Conservation (phyloP, 495 filamentous ascomycete species). For the Cenococcum geophilum region DNA sequence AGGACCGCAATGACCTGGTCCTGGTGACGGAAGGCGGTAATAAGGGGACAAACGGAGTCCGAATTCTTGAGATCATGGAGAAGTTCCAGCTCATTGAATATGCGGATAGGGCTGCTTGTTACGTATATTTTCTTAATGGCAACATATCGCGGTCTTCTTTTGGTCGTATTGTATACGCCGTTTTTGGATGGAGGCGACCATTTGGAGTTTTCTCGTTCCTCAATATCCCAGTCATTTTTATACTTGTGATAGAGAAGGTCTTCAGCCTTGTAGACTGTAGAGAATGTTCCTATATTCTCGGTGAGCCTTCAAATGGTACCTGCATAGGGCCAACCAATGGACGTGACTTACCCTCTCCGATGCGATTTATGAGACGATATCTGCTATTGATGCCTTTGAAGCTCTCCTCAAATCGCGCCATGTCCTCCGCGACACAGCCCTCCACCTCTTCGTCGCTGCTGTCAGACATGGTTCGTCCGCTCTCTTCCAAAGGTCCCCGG, state of each 20-base stretch:
- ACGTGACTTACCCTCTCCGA: slow-evolving; percentile 73
- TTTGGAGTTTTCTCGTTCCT: slow-evolving; percentile 54
- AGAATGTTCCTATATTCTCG: slow-evolving; percentile 71
- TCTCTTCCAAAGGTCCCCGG: slow-evolving; percentile 39
- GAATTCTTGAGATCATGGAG: slow-evolving; percentile 84
- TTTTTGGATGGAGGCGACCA: slow-evolving; percentile 54
- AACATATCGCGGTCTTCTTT: slow-evolving; percentile 61
- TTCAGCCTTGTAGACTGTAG: slow-evolving; percentile 97
- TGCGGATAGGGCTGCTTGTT: slow-evolving; percentile 84
- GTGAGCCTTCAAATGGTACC: slow-evolving; percentile 1
- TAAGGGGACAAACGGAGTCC: slow-evolving; percentile 80
- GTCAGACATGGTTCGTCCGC: slow-evolving; percentile 34
- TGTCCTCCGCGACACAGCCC: slow-evolving; percentile 70
- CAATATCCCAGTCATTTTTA: slow-evolving; percentile 80
- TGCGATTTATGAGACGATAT: slow-evolving; percentile 90
- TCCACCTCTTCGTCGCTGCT: slow-evolving; percentile 59
- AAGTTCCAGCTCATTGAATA: slow-evolving; percentile 94
- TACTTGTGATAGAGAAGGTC: slow-evolving; percentile 82
- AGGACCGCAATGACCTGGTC: slow-evolving; percentile 95
- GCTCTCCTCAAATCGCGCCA: slow-evolving; percentile 70
- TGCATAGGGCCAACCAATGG: slow-evolving; percentile 23
- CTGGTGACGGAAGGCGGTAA: slow-evolving; percentile 87
- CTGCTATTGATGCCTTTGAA: slow-evolving; percentile 76
- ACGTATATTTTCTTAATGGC: slow-evolving; percentile 99
- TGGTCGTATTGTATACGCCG: slow-evolving; percentile 2